Conservation (phyloP, 2,329 filamentous ascomycete species). For the Zarea fungicola region DNA sequence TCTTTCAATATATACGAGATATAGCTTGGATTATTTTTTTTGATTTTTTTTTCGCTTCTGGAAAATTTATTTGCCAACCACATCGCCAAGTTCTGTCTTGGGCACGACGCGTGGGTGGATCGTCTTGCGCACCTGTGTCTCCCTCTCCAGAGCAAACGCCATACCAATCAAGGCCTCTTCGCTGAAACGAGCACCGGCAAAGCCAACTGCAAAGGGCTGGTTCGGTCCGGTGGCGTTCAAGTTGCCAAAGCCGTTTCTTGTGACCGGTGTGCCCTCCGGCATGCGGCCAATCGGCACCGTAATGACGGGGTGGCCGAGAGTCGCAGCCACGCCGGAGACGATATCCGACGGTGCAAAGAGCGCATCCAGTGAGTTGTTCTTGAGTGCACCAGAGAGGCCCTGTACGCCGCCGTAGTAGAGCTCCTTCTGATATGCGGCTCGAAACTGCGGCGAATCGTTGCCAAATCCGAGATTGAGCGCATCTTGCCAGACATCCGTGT, state of each 20-base stretch:
- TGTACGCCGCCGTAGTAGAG: constrained; percentile 50
- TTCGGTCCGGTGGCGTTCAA: constrained; percentile 50
- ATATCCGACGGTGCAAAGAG: constrained; percentile 46
- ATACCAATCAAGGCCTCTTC: constrained; percentile 57
- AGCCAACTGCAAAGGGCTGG: constrained; percentile 57
- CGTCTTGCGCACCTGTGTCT: constrained; percentile 30
- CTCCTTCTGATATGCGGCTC: constrained; percentile 48
- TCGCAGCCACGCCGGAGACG: constrained; percentile 43
- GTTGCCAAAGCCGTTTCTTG: constrained; percentile 39
- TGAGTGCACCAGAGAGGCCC: constrained; percentile 53
- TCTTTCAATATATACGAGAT: too few species aligned
- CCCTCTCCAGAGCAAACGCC: constrained; percentile 65
- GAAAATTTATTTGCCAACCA: constrained; percentile 12
- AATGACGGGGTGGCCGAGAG: constrained; percentile 55
- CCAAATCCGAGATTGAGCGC: constrained; percentile 47
- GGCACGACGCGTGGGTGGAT: constrained; percentile 26
- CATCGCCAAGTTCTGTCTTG: constrained; percentile 26
- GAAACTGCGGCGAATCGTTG: constrained; percentile 52
- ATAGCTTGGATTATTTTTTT: neutral
- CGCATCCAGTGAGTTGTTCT: constrained; percentile 50
- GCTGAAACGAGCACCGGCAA: constrained; percentile 53
- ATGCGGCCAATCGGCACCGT: constrained; percentile 59
- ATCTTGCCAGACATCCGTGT: constrained; percentile 51
- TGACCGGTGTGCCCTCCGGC: constrained; percentile 42
- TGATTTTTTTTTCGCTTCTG: neutral